Evolutionary conservation across 306 rosid genomes (phyloP), one percentile per base, ranked within the genome.

Genomic region (Chamaecrista fasciculata): DNA sequence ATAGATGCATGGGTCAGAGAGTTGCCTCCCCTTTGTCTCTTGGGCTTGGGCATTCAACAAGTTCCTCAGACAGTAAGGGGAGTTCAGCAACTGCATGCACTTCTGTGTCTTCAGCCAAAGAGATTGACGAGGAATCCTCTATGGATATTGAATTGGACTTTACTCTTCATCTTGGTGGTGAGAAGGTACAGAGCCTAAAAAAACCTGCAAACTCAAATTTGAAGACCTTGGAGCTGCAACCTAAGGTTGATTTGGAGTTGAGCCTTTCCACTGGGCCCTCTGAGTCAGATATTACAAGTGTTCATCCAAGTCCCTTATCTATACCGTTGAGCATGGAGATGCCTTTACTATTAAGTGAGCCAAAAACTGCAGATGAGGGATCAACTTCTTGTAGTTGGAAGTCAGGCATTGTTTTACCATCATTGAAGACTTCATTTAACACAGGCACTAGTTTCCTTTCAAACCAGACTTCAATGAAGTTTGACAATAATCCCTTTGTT

Each of bases 51-150:
- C 80, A 51, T 50, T 78, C 95, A 19, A 43, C 95, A 23, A 84
- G 91, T 43, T 88, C 95, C 58, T 84, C 89, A 2, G 91, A 88
- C 79, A 88, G 95, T 78, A 86, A 88, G 75, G 95, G 87, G 15
- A 86, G 95, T 71, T 83, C 91, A 28, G 86, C 80, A 25, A 88
- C 95, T 29, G 87, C 82, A 57, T 84, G 91, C 89, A 83, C 87
- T 48, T 80, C 87, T 36, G 63, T 86, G 73, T 88, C 95, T 63
- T 88, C 95, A 14, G 86, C 84, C 43, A 88, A 88, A 78, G 95
- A 86, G 71, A 82, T 80, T 3, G 91, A 86, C 57, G 95, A 88
- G 78, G 89, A 81, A 75, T 83, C 91, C 19, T 81, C 91, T 0
- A 88, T 81, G 88, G 89, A 84, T 81, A 65, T 88, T 20, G 91